Conservation (phyloP, 2,329 filamentous ascomycete species). For the Epichloe aotearoae region DNA sequence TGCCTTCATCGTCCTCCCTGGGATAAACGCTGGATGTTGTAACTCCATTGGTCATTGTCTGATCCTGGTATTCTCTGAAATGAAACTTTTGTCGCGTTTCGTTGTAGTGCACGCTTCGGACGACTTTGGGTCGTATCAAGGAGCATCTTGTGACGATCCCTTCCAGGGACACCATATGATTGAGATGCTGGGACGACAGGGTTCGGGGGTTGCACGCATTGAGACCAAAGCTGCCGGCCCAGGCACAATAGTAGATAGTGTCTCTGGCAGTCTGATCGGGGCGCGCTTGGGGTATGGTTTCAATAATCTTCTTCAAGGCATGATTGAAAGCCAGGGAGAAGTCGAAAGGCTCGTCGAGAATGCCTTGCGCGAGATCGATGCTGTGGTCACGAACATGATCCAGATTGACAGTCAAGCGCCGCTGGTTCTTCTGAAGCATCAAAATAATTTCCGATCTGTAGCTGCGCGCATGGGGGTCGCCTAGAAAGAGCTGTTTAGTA, state of each 20-base stretch:
- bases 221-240: constrained; percentile 88
- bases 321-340: constrained; percentile 78
- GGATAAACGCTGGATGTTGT: constrained; percentile 89
- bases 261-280: constrained; percentile 66
- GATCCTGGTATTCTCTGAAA: constrained; percentile 82
- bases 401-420: constrained; percentile 59
- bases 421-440: constrained; percentile 56
- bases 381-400: constrained; percentile 88
- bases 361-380: constrained; percentile 60
- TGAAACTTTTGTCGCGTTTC: constrained; percentile 78
- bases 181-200: constrained; percentile 75
- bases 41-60: constrained; percentile 90
- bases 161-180: constrained; percentile 94
- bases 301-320: constrained; percentile 79
- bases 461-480: constrained; percentile 46
- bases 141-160: constrained; percentile 96
- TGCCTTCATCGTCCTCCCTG: constrained; percentile 83
- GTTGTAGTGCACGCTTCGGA: constrained; percentile 95
- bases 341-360: constrained; percentile 80
- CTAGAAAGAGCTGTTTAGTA: constrained; percentile 15
- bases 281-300: constrained; percentile 62
- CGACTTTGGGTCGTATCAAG: constrained; percentile 89
- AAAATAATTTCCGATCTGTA: constrained; percentile 82
- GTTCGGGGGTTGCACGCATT: constrained; percentile 87
- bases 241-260: constrained; percentile 90